phyloP scores from a whole-genome alignment of 805 yeast species.

The Wickerhamomyces xylosicus region DNA sequence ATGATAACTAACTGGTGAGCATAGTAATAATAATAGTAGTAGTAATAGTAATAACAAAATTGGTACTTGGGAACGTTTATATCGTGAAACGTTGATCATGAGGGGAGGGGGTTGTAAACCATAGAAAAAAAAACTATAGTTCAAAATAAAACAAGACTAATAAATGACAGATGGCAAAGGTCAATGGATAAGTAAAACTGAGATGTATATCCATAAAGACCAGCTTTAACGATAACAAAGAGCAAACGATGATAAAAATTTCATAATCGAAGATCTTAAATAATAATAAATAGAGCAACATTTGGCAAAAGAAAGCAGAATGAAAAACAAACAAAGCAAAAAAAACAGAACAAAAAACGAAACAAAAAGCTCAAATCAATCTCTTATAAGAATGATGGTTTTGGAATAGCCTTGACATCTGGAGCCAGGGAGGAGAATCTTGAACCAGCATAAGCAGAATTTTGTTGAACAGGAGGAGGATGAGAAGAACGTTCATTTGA shows the following conservation, averaged over 20 bases:
- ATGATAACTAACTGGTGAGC: no score
- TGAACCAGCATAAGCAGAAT: constrained; percentile 6
- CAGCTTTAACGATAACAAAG: not conserved
- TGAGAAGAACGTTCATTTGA: not conserved
- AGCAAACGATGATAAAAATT: not conserved
- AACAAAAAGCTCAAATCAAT: not conserved
- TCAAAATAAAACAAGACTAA: no score
- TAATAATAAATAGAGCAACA: not conserved
- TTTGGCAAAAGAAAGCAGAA: not conserved
- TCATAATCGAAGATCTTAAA: no score
- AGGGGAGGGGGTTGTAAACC: no score
- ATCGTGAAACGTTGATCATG: no score
- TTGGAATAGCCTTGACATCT: constrained; percentile 9
- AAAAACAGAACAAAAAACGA: not conserved
- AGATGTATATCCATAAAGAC: not conserved
- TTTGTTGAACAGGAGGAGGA: not conserved
- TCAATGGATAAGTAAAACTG: not conserved
- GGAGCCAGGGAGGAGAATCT: constrained; percentile 5
- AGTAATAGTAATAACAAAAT: no score
- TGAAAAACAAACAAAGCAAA: not conserved
- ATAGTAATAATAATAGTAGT: no score
- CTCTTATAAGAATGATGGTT: constrained; percentile 10
- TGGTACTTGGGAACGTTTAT: no score
- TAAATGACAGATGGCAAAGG: not conserved
- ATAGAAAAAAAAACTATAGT: no score